Percentiles rank a stretch among this genome's conserved stretches.
Evolutionary conservation across 2,329 filamentous ascomycete species (phyloP).

Genomic region (Claviceps fusiformis): DNA sequence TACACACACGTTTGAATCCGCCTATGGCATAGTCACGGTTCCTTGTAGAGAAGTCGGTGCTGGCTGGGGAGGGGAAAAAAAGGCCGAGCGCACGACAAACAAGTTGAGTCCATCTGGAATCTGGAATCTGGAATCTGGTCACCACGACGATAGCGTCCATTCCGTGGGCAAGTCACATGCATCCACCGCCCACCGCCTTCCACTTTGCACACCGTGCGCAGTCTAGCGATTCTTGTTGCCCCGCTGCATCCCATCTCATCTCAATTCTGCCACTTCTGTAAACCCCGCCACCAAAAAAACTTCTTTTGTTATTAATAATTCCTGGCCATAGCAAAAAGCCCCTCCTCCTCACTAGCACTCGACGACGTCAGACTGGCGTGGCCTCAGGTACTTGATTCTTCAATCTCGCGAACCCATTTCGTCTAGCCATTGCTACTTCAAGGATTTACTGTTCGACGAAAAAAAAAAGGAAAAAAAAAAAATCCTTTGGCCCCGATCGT

Average conservation of each 20-base stretch:
- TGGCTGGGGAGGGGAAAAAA: too few relatives aligned
- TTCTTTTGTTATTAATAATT: constrained; percentile 11
- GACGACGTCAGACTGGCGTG: not conserved
- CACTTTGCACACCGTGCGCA: not conserved
- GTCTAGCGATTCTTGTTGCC: not conserved
- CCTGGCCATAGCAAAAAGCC: constrained; percentile 2
- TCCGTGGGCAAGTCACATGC: not conserved
- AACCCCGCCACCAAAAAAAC: constrained; percentile 15
- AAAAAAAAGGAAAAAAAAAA: not conserved
- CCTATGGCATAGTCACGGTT: too few relatives aligned
- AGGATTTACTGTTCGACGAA: not conserved
- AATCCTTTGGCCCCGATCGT: not conserved
- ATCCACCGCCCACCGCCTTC: constrained; percentile 1
- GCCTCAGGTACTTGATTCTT: not conserved
- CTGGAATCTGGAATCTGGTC: too few relatives aligned
- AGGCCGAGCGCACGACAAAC: too few relatives aligned
- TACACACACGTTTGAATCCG: too few relatives aligned
- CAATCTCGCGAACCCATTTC: not conserved
- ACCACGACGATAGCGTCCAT: not conserved
- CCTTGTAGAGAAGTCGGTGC: too few relatives aligned
- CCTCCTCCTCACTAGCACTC: not conserved
- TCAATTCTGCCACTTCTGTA: constrained; percentile 1
- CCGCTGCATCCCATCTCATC: not conserved
- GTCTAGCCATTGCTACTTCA: not conserved
- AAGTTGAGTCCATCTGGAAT: too few relatives aligned